Conservation (phyloP, 257 asterid genomes). For the Avicennia marina region DNA sequence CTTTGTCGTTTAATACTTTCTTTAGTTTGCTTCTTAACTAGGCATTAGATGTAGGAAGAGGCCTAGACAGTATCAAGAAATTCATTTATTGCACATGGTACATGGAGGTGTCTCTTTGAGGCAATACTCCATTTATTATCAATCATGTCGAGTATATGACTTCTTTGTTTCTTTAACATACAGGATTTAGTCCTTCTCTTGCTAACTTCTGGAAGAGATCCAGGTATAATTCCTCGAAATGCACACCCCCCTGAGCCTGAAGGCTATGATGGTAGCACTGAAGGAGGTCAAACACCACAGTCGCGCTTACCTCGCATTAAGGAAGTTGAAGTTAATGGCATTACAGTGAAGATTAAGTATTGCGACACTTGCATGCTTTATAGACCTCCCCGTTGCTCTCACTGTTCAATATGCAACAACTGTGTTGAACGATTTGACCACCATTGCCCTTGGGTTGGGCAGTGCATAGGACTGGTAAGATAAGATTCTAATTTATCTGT, state of each 20-base stretch:
- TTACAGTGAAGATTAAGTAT: conserved; percentile 44
- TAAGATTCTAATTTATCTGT: no score
- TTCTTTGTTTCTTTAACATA: no score
- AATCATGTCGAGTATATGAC: no score
- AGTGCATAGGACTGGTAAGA: conserved; percentile 65
- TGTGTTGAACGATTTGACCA: conserved; percentile 66
- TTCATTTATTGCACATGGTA: no score
- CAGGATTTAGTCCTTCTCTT: conserved; percentile 54
- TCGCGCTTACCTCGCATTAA: conserved; percentile 44
- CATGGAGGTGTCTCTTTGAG: no score
- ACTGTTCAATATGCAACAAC: conserved; percentile 61
- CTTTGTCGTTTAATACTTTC: no score
- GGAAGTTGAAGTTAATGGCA: conserved; percentile 44
- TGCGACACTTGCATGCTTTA: conserved; percentile 60
- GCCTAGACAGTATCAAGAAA: no score
- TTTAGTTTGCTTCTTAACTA: no score
- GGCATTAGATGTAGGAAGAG: no score
- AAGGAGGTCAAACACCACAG: conserved; percentile 28
- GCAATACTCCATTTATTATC: no score
- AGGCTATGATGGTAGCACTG: conserved; percentile 28
- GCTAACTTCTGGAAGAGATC: conserved; percentile 56
- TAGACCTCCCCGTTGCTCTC: conserved; percentile 65
- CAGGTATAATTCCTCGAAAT: conserved; percentile 65
- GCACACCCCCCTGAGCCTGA: conserved; percentile 57
- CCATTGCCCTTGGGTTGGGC: conserved; percentile 79